Base-by-base conservation (phyloP, 805 yeast genomes). In the Scheffersomyces stipitis region DNA sequence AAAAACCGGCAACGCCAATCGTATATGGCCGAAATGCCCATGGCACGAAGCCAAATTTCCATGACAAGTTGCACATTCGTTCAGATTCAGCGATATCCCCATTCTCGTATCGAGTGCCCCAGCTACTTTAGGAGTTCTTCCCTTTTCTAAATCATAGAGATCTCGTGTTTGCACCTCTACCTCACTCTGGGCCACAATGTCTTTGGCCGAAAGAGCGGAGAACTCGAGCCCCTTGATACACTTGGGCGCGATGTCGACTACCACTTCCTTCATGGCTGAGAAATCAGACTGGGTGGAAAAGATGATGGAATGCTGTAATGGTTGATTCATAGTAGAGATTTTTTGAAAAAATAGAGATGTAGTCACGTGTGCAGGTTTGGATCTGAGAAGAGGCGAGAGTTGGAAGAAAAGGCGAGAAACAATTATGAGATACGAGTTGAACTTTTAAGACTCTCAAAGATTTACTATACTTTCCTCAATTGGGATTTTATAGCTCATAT, bases 1-100 rank as follows among this genome's bases (percentile, higher is more conserved):
- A 67, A 91, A 93, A 10, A 90, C 98, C 1, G 99, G 99, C 30
- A 93, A 69, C 0, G 98, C 96, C 35, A 93, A 73, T 52, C 87
- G 79, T 45, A 93, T 78, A 55, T 95, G 96, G 28, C 99, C 99
- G 60, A 93, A 93, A 66, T 93, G 99, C 40, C 99, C 99, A 65
- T 91, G 97, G 61, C 99, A 93, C 1, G 96, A 78, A 0, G 96
- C 96, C 46, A 93, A 67, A 49, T 81, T 80, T 3, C 98, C 98
- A 51, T 80, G 87, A 65, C 99, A 93, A 0, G 98, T 95, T 10
- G 77, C 60, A 70, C 99, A 93, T 57, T 85, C 95, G 12, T 80
- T 69, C n/a, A 83, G 64, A 48, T 87, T 89, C 36, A 93, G 80
- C 4, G 96, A 86, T 3, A 87, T 87, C 58, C 99, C 99, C 99